Percentiles rank a stretch among this genome's conserved stretches.
Evolutionary conservation across 768 basidiomycete genomes (phyloP).

Genomic region (Phaeotremella fagi): DNA sequence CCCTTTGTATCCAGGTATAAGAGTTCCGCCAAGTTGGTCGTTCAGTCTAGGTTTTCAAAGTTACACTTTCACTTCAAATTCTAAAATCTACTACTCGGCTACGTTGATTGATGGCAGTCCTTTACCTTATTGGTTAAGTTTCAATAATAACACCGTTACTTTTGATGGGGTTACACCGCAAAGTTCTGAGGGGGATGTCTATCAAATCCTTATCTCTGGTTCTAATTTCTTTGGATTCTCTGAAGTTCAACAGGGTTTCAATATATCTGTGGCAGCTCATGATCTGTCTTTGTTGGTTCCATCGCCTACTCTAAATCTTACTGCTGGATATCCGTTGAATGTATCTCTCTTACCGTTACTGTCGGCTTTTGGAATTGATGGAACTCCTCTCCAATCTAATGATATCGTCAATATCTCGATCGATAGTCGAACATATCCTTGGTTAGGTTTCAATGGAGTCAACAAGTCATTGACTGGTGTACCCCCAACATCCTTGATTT

Average conservation of each 20-base stretch:
- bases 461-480: constrained; percentile 61
- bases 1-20: constrained; percentile 54
- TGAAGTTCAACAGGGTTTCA: constrained; percentile 59
- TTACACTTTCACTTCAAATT: constrained; percentile 56
- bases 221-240: constrained; percentile 71
- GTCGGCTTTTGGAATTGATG: constrained; percentile 56
- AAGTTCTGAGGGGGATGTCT: constrained; percentile 50
- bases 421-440: constrained; percentile 51
- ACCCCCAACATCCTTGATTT: constrained; percentile 53
- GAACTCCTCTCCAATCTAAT: constrained; percentile 54
- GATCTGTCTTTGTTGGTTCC: constrained; percentile 59
- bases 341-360: constrained; percentile 48
- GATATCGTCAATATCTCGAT: constrained; percentile 62
- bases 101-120: constrained; percentile 63
- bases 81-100: constrained; percentile 60
- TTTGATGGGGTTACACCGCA: constrained; percentile 71
- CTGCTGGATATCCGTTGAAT: constrained; percentile 52
- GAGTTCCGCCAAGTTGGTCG: constrained; percentile 77
- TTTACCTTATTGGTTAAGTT: constrained; percentile 71
- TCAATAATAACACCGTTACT: constrained; percentile 63
- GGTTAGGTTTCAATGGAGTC: constrained; percentile 54
- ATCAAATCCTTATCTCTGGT: constrained; percentile 61
- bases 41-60: constrained; percentile 81
- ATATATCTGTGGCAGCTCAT: constrained; percentile 62
- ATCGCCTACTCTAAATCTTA: constrained; percentile 62